phyloP scores from a whole-genome alignment of 2,329 filamentous ascomycete species.

The Botrytis paeoniae region DNA sequence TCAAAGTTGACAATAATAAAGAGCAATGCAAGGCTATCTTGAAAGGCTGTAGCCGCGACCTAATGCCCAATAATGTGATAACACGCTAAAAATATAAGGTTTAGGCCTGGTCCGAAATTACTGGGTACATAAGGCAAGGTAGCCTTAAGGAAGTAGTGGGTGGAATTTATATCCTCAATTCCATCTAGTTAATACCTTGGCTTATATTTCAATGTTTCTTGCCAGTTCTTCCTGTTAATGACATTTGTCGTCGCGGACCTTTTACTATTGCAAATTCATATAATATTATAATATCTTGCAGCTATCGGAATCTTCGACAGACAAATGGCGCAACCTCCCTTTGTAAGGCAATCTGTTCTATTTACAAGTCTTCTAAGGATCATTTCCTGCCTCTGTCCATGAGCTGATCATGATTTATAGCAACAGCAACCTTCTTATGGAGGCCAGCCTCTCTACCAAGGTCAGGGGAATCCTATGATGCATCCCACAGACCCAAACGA shows the following conservation, averaged over 20 bases:
- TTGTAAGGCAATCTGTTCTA: slow-evolving; percentile 21
- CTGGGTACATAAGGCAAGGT: slow-evolving; percentile 18
- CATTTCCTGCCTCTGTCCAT: neutral
- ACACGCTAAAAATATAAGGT: slow-evolving; percentile 18
- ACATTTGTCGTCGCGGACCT: neutral
- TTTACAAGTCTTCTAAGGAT: neutral
- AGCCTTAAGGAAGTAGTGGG: slow-evolving; percentile 16
- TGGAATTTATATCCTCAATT: slow-evolving; percentile 15
- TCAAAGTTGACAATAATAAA: neutral
- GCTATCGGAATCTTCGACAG: slow-evolving; percentile 14
- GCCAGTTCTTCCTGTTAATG: slow-evolving; percentile 6
- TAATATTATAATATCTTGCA: slow-evolving; percentile 14
- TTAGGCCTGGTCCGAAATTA: slow-evolving; percentile 4
- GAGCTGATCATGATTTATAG: slow-evolving; percentile 9
- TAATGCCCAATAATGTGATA: neutral
- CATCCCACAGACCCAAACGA: slow-evolving; percentile 16
- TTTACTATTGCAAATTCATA: neutral
- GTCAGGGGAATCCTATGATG: neutral
- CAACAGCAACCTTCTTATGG: slow-evolving; percentile 17
- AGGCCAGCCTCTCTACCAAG: slow-evolving; percentile 12
- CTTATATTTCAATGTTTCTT: neutral
- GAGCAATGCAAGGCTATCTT: slow-evolving; percentile 6
- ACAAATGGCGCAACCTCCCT: slow-evolving; percentile 20
- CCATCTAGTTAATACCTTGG: neutral
- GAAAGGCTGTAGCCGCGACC: slow-evolving; percentile 18